These are phyloP conservation scores for Citrus cavaleriei DNA, from an alignment of 345 rosid genomes.

Conservation along the genomic window DNA sequence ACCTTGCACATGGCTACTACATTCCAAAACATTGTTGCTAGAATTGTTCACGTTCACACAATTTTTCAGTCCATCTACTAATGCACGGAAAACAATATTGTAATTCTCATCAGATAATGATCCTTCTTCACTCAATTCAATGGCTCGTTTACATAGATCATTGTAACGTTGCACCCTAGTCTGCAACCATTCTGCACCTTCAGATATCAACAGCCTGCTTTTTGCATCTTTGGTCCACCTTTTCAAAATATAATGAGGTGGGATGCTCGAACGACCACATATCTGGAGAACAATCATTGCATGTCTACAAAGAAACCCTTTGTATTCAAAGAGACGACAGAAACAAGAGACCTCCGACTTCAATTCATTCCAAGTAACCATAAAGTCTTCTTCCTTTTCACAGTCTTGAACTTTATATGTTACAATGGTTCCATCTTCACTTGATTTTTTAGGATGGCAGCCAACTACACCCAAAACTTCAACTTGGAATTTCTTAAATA, in stretches of 20 bases:
- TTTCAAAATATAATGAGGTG: slow-evolving; percentile 43
- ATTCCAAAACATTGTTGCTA: slow-evolving; percentile 28
- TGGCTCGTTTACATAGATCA: slow-evolving; percentile 41
- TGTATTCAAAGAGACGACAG: slow-evolving; percentile 48
- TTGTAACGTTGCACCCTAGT: slow-evolving; percentile 49
- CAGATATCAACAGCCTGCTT: slow-evolving; percentile 34
- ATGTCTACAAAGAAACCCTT: slow-evolving; percentile 56
- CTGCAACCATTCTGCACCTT: slow-evolving; percentile 24
- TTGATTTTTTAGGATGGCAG: slow-evolving; percentile 49
- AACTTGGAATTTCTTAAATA: slow-evolving; percentile 53
- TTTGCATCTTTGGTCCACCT: slow-evolving; percentile 59
- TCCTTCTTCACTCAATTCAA: slow-evolving; percentile 53
- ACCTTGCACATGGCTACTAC: slow-evolving; percentile 18
- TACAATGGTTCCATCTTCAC: slow-evolving; percentile 29
- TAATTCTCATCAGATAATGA: slow-evolving; percentile 38
- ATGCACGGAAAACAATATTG: slow-evolving; percentile 38
- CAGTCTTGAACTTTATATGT: slow-evolving; percentile 51
- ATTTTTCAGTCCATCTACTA: slow-evolving; percentile 45
- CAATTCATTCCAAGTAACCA: slow-evolving; percentile 48
- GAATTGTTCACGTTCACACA: slow-evolving; percentile 46
- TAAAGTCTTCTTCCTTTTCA: slow-evolving; percentile 43
- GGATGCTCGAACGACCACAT: slow-evolving; percentile 44
- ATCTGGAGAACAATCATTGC: slow-evolving; percentile 59
- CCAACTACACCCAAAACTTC: slow-evolving; percentile 60
- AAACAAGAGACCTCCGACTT: slow-evolving; percentile 42